phyloP scores from a whole-genome alignment of 31 red algal species.

The Asparagopsis taxiformis region DNA sequence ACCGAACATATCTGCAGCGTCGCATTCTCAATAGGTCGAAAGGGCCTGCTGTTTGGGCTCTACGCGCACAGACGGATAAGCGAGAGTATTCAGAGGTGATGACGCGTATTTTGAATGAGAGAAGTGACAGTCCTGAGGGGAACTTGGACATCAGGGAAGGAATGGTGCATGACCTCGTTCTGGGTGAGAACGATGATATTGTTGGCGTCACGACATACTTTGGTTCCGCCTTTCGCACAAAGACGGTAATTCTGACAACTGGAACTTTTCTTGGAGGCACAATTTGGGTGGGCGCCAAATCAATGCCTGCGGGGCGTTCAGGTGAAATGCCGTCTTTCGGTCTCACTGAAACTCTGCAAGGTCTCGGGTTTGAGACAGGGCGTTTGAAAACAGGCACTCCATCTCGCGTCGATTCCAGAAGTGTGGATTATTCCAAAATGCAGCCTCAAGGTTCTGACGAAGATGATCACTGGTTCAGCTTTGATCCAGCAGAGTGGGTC shows the following conservation, averaged over 20 bases:
- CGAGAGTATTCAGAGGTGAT: constrained; percentile 84
- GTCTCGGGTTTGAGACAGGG: constrained; percentile 84
- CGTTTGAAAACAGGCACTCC: constrained; percentile 98
- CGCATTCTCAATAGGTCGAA: constrained; percentile 81
- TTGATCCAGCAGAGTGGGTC: constrained; percentile 80
- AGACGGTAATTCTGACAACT: constrained; percentile 83
- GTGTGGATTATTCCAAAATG: constrained; percentile 88
- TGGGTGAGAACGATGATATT: constrained; percentile 76
- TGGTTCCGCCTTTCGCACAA: constrained; percentile 73
- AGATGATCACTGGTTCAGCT: constrained; percentile 96
- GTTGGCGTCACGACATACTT: constrained; percentile 92
- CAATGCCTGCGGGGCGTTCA: constrained; percentile 91
- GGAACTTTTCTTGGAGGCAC: constrained; percentile 96
- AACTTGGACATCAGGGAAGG: too few species aligned
- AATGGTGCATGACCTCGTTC: constrained; percentile 73
- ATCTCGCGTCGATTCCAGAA: constrained; percentile 80
- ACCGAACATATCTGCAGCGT: constrained; percentile 88
- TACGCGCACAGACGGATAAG: constrained; percentile 96
- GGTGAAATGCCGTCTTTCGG: constrained; percentile 88
- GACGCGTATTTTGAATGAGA: constrained; percentile 68
- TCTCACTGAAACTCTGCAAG: constrained; percentile 76
- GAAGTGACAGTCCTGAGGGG: constrained; percentile 3
- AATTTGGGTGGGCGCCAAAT: constrained; percentile 90
- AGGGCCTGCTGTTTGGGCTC: constrained; percentile 91
- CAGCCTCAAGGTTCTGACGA: constrained; percentile 84